Conservation (phyloP, 257 asterid genomes). For the Solanum lignicaule region DNA sequence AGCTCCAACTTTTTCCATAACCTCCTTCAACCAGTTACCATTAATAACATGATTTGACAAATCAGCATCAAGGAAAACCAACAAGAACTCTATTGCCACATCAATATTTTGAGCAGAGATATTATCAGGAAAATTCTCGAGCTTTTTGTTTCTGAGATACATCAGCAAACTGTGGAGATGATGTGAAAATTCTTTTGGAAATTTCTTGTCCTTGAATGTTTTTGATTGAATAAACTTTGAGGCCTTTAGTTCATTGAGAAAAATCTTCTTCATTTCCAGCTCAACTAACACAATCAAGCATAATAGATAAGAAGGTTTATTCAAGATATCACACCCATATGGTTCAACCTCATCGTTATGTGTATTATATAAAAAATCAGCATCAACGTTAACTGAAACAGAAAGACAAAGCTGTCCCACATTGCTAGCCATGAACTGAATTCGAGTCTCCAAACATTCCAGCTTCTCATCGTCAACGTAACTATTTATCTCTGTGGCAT, state of each 20-base stretch:
- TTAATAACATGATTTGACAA: not conserved
- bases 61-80: not conserved
- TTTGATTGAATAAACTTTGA: not conserved
- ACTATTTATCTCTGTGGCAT: not conserved
- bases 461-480: not conserved
- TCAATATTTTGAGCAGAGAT: not conserved
- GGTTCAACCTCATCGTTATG: rapidly evolving
- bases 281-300: not conserved
- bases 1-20: not conserved
- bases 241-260: not conserved
- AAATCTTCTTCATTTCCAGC: not conserved
- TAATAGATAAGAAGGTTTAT: not conserved
- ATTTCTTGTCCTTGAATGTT: not conserved
- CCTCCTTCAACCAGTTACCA: not conserved
- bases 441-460: not conserved
- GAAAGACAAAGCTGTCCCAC: not conserved
- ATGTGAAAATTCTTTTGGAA: not conserved
- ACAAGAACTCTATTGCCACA: not conserved
- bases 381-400: not conserved
- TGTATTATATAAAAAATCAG: not conserved
- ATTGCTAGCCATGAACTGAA: not conserved
- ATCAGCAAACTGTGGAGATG: not conserved
- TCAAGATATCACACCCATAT: not conserved
- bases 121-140: not conserved
- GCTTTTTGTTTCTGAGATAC: not conserved